Evolutionary conservation across 768 basidiomycete species (phyloP), one percentile per base, ranked within the genome.

Genomic region (Trametes sanguinea): DNA sequence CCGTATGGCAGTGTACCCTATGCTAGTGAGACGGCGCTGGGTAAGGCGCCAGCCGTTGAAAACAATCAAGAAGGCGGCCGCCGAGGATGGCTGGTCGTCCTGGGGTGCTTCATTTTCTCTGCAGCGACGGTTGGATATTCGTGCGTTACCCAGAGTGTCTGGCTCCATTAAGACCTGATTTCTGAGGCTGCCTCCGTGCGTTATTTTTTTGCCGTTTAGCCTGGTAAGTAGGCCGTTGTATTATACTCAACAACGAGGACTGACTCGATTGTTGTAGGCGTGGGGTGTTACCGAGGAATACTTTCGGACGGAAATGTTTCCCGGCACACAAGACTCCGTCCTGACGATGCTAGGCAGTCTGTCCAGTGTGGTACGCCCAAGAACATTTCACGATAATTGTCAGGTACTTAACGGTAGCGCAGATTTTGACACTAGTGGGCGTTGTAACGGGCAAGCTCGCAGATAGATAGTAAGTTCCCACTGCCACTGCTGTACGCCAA

Each of bases 221-320:
- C 10, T 58, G 48, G 57, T 58, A n/a, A 51, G 57, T 44, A 22
- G 22, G 22, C 22, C 22, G 22, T 22, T 22, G 22, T 22, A 22
- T 22, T 22, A 22, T 22, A 22, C 22, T 22, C 22, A 22, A 22
- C 22, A 22, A 22, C 22, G 22, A 22, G 22, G 22, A 22, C 22
- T 22, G 22, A 22, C 22, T 22, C 22, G 22, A 22, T 22, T 14
- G 29, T 32, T 46, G 2, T 9, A 74, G 62, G 69, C 69, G 16
- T 75, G 73, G 73, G 74, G 74, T 32, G 72, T 75, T 1, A 69
- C 73, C 0, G 70, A 75, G 42, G 74, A 72, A 57, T 75, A 70
- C 60, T 74, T 72, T 55, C 69, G 71, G 58, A 55, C 68, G 29
- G 65, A 65, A n/a, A 66, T 65, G 51, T 70, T 70, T 46, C 54